A percentile compares a stretch with the other conserved stretches of the same genome.
Evolutionary conservation across 306 rosid genomes (phyloP).

Genomic region (Lathyrus aphaca): DNA sequence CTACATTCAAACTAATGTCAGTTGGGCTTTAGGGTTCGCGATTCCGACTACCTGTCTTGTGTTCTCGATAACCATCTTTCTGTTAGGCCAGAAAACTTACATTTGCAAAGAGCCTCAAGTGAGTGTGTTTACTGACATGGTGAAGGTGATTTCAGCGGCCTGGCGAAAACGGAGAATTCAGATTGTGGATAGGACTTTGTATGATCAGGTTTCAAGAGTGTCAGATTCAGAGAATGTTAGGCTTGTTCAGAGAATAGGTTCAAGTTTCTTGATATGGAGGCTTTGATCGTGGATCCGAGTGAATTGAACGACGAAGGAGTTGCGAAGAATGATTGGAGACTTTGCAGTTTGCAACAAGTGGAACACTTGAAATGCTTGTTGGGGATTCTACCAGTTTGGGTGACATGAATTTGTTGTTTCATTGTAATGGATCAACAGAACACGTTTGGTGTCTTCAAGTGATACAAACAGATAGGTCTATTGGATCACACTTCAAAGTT

Average conservation of each 20-base stretch:
- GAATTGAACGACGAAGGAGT: constrained; percentile 54
- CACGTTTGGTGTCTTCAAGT: constrained; percentile 82
- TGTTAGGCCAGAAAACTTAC: constrained; percentile 63
- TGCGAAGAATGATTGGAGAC: constrained; percentile 63
- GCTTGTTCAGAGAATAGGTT: constrained; percentile 54
- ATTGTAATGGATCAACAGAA: constrained; percentile 60
- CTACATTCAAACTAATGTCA: constrained; percentile 76
- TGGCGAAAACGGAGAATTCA: constrained; percentile 43
- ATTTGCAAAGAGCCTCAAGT: constrained; percentile 61
- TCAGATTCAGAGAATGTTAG: not conserved
- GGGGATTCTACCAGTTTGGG: constrained; percentile 67
- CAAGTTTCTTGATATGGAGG: constrained; percentile 67
- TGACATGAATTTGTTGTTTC: constrained; percentile 65
- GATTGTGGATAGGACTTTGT: constrained; percentile 29
- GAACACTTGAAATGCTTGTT: constrained; percentile 72
- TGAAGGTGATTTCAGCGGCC: constrained; percentile 65
- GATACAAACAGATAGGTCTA: constrained; percentile 56
- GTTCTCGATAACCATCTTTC: constrained; percentile 63
- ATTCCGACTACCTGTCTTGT: constrained; percentile 69
- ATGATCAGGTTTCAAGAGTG: constrained; percentile 58
- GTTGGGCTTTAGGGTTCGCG: constrained; percentile 70
- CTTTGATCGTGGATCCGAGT: constrained; percentile 49
- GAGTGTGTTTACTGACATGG: constrained; percentile 59
- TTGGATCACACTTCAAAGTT: constrained; percentile 63
- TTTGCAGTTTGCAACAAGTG: constrained; percentile 77